These are phyloP conservation scores for Cyclocybe aegerita DNA, from an alignment of 768 basidiomycete genomes.

Conservation along the genomic window DNA sequence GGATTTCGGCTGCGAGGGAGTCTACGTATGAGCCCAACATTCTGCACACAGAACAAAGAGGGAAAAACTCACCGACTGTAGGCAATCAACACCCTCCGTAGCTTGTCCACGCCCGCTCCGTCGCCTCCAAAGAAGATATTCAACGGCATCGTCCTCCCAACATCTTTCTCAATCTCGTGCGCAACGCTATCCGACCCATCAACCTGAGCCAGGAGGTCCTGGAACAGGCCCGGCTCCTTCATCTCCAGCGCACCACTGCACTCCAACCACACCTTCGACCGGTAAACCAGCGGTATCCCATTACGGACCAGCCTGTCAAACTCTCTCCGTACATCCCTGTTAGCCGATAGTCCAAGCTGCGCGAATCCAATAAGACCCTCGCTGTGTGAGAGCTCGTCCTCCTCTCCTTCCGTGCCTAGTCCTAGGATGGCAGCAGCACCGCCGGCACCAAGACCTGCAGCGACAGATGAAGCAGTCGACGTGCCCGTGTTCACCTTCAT, in stretches of 20 bases:
- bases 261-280: slow-evolving; percentile 91
- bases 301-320: slow-evolving; percentile 78
- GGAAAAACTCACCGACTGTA: slow-evolving; percentile 76
- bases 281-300: slow-evolving; percentile 86
- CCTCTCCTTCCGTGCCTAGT: slow-evolving; percentile 58
- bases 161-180: slow-evolving; percentile 95
- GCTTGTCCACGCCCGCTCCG: slow-evolving; percentile 90
- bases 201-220: slow-evolving; percentile 68
- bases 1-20: slow-evolving; percentile 72
- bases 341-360: slow-evolving; percentile 77
- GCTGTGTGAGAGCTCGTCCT: slow-evolving; percentile 76
- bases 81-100: slow-evolving; percentile 85
- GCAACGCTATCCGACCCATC: slow-evolving; percentile 47
- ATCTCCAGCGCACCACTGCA: slow-evolving; percentile 92
- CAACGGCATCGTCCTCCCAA: slow-evolving; percentile 86
- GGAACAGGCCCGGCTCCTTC: slow-evolving; percentile 87
- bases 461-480: slow-evolving; percentile 21
- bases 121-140: slow-evolving; percentile 98
- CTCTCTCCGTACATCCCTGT: slow-evolving; percentile 75
- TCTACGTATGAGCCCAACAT: neutral
- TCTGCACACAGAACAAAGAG: neutral
- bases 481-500: slow-evolving; percentile 25
- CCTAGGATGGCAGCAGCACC: slow-evolving; percentile 70
- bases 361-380: slow-evolving; percentile 90
- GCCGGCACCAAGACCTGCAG: slow-evolving; percentile 23